Conservation (phyloP, 1,284 basidiomycete species). For the Ceratobasidium sp. region DNA sequence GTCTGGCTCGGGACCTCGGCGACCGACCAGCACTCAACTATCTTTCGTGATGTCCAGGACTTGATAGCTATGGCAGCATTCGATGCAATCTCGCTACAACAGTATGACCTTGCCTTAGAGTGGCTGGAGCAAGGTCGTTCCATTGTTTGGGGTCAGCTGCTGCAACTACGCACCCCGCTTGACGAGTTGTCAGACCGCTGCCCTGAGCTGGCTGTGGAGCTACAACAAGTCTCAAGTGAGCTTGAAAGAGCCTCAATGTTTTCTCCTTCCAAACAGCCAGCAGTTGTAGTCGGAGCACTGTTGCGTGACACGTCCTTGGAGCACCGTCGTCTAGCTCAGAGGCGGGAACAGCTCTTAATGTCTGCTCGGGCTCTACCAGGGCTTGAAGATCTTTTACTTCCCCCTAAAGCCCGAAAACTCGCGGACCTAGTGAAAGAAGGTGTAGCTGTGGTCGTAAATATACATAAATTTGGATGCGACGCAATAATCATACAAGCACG, state of each 20-base stretch:
- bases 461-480: neutral
- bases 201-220: neutral
- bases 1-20: slow-evolving; percentile 20
- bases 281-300: neutral
- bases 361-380: neutral
- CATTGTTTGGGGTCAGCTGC: slow-evolving; percentile 28
- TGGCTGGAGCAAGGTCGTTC: slow-evolving; percentile 38
- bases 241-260: neutral
- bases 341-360: neutral
- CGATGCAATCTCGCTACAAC: neutral
- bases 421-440: neutral
- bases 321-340: neutral
- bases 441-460: neutral
- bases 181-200: neutral
- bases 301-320: neutral
- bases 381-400: neutral
- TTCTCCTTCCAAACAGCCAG: neutral
- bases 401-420: neutral
- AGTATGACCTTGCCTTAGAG: slow-evolving; percentile 4
- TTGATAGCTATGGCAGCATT: neutral
- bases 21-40: too few relatives aligned
- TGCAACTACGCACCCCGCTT: slow-evolving; percentile 17
- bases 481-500: too few relatives aligned
- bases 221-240: neutral
- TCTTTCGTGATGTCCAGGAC: neutral